Conservation (phyloP, 169 alveolate genomes). For the Perkinsus chesapeaki region DNA sequence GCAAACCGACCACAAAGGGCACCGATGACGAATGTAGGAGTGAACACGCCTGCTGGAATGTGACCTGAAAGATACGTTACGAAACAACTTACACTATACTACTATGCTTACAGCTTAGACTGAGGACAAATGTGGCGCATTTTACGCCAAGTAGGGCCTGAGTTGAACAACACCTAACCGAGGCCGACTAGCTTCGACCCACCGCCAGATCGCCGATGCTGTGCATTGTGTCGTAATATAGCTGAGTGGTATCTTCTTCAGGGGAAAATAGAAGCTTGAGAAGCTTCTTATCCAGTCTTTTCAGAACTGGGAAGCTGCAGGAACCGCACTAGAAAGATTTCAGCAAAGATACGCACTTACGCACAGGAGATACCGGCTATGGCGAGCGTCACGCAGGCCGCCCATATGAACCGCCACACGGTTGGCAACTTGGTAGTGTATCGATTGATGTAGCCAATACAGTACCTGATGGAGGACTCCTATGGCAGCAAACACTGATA, state of each 20-base stretch:
- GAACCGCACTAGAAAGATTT: not conserved
- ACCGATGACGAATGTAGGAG: conserved; percentile 57
- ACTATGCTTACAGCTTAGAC: not conserved
- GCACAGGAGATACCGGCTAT: not conserved
- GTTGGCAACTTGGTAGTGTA: not conserved
- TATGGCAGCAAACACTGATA: not conserved
- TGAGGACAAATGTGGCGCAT: not conserved
- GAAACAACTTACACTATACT: not conserved
- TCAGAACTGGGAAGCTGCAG: not conserved
- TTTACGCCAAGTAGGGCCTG: not conserved
- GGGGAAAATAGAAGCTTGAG: not conserved
- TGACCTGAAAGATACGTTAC: conserved; percentile 22
- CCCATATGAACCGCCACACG: not conserved
- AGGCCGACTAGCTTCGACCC: not conserved
- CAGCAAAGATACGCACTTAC: not conserved
- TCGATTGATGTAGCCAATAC: not conserved
- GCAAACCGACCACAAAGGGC: conserved; percentile 57
- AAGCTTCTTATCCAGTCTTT: not conserved
- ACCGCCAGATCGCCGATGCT: not conserved
- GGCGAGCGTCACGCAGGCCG: not conserved
- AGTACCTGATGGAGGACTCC: not conserved
- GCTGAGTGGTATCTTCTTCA: not conserved
- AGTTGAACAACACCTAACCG: not conserved
- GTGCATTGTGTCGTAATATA: not conserved
- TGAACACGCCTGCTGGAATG: conserved; percentile 59